Evolutionary conservation across 1,284 basidiomycete genomes (phyloP), one percentile per base, ranked within the genome.

Genomic region (Ganoderma meredithae): DNA sequence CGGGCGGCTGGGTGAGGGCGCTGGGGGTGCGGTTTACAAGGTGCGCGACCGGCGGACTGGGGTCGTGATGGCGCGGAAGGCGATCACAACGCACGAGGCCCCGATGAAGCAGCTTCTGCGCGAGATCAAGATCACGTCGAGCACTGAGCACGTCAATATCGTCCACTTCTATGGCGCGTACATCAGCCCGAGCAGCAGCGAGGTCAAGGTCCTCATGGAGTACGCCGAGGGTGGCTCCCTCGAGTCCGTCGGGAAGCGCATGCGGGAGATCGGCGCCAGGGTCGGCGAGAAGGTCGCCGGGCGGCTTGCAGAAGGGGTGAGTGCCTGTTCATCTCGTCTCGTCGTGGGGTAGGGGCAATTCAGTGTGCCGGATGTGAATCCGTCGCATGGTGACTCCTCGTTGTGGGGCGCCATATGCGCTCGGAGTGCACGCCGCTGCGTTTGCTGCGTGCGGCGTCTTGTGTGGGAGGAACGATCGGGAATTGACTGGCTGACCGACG

Each of bases 151-250:
- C 74, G 83, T 90, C 71, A 97, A 96, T 79, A 98, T 99, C 80
- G 92, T 97, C 65, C 86, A 89, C 66, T 99, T 97, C 83, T 94
- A 95, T 77, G 98, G 97, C 60, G 96, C 96, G 19, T 99, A 97
- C 82, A 93, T 99, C 80, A 93, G 95, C 41, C 94, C 95, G 40
- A 95, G 93, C 53, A 93, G 95, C 62, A 94, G 93, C 72, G 95
- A 97, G 80, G 93, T 99, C 77, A 97, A 96, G 76, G 96, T 99
- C 72, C 85, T 98, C 73, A 98, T 99, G 95, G 98, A 99, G 80
- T 93, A 85, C 75, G 87, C 95, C 81, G 96, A 98, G 77, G 98
- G 95, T 4, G 88, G 90, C 62, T 92, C 91, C 77, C 84, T 99
- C 73, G 98, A 99, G 79, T 88, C 90, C 6, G 90, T 99, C 65